phyloP scores from a whole-genome alignment of 176 grass and related monocot species.

The Lolium perenne region DNA sequence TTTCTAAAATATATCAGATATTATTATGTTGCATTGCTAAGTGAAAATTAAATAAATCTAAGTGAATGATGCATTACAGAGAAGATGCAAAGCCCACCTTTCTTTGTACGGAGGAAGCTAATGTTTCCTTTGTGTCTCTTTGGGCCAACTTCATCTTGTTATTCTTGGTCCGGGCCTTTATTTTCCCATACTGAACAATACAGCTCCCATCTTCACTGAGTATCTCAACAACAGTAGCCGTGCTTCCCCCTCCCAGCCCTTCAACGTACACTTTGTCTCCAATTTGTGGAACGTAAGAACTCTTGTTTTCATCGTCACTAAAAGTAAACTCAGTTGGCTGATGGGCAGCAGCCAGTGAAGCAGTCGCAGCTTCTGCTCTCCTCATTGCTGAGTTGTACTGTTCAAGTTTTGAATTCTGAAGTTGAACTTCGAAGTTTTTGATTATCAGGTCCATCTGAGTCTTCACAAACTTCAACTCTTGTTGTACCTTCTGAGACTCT shows the following conservation, averaged over 20 bases:
- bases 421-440: constrained; percentile 59
- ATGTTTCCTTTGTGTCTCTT: constrained; percentile 36
- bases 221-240: constrained; percentile 64
- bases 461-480: constrained; percentile 67
- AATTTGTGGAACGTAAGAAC: constrained; percentile 58
- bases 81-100: constrained; percentile 52
- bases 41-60: background rate
- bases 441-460: constrained; percentile 74
- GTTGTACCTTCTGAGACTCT: constrained; percentile 57
- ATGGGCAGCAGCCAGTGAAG: constrained; percentile 61
- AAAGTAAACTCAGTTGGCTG: constrained; percentile 45
- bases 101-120: constrained; percentile 46
- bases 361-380: constrained; percentile 67
- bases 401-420: constrained; percentile 60
- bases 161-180: constrained; percentile 67
- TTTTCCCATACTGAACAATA: constrained; percentile 78
- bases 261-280: constrained; percentile 73
- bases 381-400: constrained; percentile 65
- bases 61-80: background rate
- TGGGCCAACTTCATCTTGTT: constrained; percentile 69
- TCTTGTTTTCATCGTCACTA: constrained; percentile 35
- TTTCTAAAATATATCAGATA: background rate
- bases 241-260: constrained; percentile 57
- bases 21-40: background rate
- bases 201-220: constrained; percentile 60